phyloP scores from a whole-genome alignment of 2,329 filamentous ascomycete genomes.

The Bretziella fagacearum region DNA sequence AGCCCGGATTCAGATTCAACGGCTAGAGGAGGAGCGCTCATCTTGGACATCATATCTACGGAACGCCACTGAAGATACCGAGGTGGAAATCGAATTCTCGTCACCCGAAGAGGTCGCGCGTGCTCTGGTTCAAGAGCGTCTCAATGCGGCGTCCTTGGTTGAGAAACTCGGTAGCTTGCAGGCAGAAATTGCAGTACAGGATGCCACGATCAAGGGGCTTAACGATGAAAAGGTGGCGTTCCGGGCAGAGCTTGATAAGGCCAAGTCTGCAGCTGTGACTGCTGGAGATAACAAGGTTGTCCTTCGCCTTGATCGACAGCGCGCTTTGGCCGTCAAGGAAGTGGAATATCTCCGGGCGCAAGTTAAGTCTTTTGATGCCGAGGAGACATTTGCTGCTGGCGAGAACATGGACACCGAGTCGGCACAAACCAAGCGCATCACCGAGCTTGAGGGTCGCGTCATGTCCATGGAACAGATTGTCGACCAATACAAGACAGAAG shows the following conservation, averaged over 20 bases:
- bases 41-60: constrained; percentile 80
- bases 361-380: constrained; percentile 70
- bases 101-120: constrained; percentile 76
- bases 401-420: constrained; percentile 29
- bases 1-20: constrained; percentile 62
- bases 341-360: constrained; percentile 88
- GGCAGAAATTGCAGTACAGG: constrained; percentile 60
- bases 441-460: constrained; percentile 40
- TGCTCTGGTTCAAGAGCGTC: constrained; percentile 64
- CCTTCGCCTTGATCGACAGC: constrained; percentile 68
- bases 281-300: constrained; percentile 47
- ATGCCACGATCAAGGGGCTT: constrained; percentile 54
- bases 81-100: constrained; percentile 54
- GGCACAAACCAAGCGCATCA: constrained; percentile 6
- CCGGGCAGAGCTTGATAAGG: constrained; percentile 51
- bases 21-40: constrained; percentile 72
- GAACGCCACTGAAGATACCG: constrained; percentile 32
- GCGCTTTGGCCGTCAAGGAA: constrained; percentile 72
- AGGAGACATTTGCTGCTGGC: constrained; percentile 69
- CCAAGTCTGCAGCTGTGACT: constrained; percentile 35
- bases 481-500: constrained; percentile 69
- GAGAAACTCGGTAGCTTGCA: constrained; percentile 66
- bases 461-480: constrained; percentile 71
- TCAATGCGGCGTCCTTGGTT: constrained; percentile 63
- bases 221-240: constrained; percentile 53